Evolutionary conservation across 371 early-diverging fungal genomes (phyloP).

Genomic region (Ordospora colligata): DNA sequence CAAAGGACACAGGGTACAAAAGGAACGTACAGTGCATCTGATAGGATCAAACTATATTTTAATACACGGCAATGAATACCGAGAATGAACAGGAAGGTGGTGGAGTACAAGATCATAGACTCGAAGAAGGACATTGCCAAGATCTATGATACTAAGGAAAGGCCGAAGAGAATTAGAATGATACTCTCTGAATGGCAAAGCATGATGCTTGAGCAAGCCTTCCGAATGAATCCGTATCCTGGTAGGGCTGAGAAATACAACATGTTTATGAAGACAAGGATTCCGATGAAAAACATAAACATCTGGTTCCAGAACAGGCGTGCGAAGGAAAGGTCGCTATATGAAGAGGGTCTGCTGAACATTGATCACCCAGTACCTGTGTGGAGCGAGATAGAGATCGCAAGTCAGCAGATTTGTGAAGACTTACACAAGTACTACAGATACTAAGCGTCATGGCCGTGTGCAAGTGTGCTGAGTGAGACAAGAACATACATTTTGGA

Average conservation of each 20-base stretch:
- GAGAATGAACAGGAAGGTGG: not conserved
- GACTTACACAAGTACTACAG: no score
- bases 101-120: not conserved
- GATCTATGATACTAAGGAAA: not conserved
- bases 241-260: not conserved
- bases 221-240: not conserved
- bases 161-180: slow-evolving; percentile 3
- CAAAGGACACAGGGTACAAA: no score
- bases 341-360: not conserved
- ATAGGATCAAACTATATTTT: no score
- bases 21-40: no score
- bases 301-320: slow-evolving; percentile 59
- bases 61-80: no score
- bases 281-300: slow-evolving; percentile 49
- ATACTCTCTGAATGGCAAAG: not conserved
- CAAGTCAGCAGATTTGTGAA: no score
- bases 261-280: slow-evolving; percentile 1
- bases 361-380: no score
- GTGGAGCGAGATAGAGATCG: no score
- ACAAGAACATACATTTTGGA: no score
- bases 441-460: not conserved
- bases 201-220: not conserved
- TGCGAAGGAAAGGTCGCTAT: slow-evolving; percentile 46
- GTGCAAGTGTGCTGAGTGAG: no score
- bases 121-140: not conserved